Evolutionary conservation across 768 basidiomycete species (phyloP), one percentile per base, ranked within the genome.

Genomic region (Tricholoma sp.): DNA sequence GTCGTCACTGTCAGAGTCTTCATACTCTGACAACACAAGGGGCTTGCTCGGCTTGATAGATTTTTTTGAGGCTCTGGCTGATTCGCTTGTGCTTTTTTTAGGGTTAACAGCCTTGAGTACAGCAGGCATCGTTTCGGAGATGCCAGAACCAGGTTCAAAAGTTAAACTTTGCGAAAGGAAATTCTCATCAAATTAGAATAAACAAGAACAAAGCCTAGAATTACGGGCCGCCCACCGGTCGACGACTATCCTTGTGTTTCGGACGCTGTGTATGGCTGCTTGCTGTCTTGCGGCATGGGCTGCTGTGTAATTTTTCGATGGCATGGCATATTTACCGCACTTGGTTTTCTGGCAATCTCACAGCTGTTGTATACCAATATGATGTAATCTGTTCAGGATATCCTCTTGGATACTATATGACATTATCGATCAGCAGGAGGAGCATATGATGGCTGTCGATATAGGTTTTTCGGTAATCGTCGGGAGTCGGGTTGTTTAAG

Each of bases 1-100:
- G 47, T 80, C 74, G 31, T 74, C 74, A n/a, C 61, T 61, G 18
- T 62, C 63, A 4, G 61, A 59, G 6, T 61, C 62, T 10, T 63
- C 63, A 10, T 60, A 52, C 5, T 50, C 62, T 1, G 50, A 55
- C 13, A 52, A 37, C 6, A 41, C 36, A 36, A 6, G 13, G 28
- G 52, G 11, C 53, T 62, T 52, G 9, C 18, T 50, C n/a, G 55
- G 53, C 11, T 48, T 56, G 48, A 52, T 17, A 17, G 15, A n/a
- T 11, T 12, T 5, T 37, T 39, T 37, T 39, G 52, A 11, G 9
- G 42, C n/a, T 10, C 18, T 42, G 8, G 13, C 4, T 9, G 39
- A 31, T 9, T 42, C 17, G 4, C 17, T 42, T n/a, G 39, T 7
- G 3, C n/a, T 15, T 4, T 29, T 29, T 13, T 41, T 29, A 1